Evolutionary conservation across 805 yeast species (phyloP).

Genomic region (Lipomyces yamadae): DNA sequence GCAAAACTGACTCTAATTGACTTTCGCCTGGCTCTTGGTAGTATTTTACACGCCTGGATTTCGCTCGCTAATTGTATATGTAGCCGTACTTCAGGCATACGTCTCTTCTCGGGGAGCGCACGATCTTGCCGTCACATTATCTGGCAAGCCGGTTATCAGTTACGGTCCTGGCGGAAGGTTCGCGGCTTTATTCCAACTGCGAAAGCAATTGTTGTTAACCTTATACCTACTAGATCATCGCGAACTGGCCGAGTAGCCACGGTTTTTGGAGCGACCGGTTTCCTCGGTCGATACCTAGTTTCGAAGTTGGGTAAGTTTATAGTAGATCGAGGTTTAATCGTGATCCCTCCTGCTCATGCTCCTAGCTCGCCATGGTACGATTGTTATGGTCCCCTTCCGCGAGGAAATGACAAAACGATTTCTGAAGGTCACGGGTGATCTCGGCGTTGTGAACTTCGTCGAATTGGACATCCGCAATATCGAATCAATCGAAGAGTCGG

Average conservation of each 20-base stretch:
- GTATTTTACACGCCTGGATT: neutral
- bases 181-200: neutral
- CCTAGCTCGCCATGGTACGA: conserved; percentile 78
- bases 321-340: neutral
- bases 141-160: conserved; percentile 74
- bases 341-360: neutral
- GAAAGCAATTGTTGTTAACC: neutral
- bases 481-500: conserved; percentile 73
- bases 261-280: conserved; percentile 82
- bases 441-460: conserved; percentile 82
- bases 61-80: neutral
- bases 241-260: conserved; percentile 89
- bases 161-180: conserved; percentile 72
- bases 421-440: conserved; percentile 80
- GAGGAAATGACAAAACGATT: conserved; percentile 79
- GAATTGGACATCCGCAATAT: conserved; percentile 83
- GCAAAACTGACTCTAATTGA: neutral
- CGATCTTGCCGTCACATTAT: conserved; percentile 64
- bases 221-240: conserved; percentile 53
- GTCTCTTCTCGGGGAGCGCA: conserved; percentile 21
- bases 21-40: neutral
- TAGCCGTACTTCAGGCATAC: neutral
- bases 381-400: conserved; percentile 76
- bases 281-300: conserved; percentile 72
- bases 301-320: conserved; percentile 54